phyloP scores from a whole-genome alignment of 1,284 basidiomycete genomes.

The Agroathelia rolfsii region DNA sequence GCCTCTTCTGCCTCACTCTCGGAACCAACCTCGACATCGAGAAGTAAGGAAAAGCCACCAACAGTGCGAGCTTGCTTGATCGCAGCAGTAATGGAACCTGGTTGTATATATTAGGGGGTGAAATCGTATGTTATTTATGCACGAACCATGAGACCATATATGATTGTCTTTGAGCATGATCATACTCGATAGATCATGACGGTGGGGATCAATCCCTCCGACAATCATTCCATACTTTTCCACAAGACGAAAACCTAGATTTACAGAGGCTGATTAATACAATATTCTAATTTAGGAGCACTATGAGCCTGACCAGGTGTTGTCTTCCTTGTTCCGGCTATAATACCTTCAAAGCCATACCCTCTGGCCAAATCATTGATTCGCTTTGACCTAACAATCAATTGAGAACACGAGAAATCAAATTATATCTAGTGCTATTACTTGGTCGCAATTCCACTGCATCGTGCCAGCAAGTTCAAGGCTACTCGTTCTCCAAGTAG shows the following conservation, averaged over 20 bases:
- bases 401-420: constrained; percentile 4
- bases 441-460: constrained; percentile 95
- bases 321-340: constrained; percentile 96
- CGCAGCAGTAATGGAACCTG: constrained; percentile 85
- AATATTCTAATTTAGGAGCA: constrained; percentile 2
- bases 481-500: constrained; percentile 94
- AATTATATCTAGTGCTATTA: constrained; percentile 27
- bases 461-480: constrained; percentile 88
- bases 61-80: constrained; percentile 79
- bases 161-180: constrained; percentile 99
- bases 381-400: constrained; percentile 53
- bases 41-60: constrained; percentile 85
- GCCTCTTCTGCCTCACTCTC: constrained; percentile 92
- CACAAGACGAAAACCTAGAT: constrained; percentile 80
- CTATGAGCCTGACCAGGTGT: constrained; percentile 67
- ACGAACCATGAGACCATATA: constrained; percentile 88
- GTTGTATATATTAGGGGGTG: constrained; percentile 5
- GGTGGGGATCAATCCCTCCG: constrained; percentile 92
- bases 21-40: constrained; percentile 91
- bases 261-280: constrained; percentile 26
- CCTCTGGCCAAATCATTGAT: constrained; percentile 75
- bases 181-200: constrained; percentile 97
- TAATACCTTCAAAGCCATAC: constrained; percentile 79
- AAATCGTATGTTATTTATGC: constrained; percentile 6
- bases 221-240: constrained; percentile 99